These are phyloP conservation scores for Ehretia macrophylla DNA, from an alignment of 257 asterid species.

Conservation along the genomic window DNA sequence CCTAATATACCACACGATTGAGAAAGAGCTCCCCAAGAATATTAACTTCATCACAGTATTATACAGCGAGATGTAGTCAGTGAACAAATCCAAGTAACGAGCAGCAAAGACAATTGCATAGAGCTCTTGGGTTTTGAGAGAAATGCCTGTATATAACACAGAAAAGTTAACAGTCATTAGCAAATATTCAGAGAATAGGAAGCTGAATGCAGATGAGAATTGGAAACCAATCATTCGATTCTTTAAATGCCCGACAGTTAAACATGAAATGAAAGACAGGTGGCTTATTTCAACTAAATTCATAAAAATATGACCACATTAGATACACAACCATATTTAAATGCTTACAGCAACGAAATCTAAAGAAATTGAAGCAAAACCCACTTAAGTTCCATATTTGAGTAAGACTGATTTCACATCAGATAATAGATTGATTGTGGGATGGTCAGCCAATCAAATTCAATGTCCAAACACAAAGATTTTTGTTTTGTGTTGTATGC, in stretches of 20 bases:
- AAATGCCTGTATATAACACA: slow-evolving; percentile 48
- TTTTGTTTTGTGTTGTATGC: too few species aligned
- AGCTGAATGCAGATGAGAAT: not conserved
- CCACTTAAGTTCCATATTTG: too few species aligned
- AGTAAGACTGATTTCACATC: too few species aligned
- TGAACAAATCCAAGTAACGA: slow-evolving; percentile 83
- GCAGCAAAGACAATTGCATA: slow-evolving; percentile 78
- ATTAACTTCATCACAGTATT: slow-evolving; percentile 77
- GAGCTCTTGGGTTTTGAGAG: slow-evolving; percentile 87
- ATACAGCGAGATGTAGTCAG: slow-evolving; percentile 67
- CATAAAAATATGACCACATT: too few species aligned
- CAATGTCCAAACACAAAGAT: too few species aligned
- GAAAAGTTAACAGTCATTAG: not conserved
- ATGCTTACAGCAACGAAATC: too few species aligned
- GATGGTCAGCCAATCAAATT: too few species aligned
- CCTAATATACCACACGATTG: slow-evolving; percentile 84
- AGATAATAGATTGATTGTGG: too few species aligned
- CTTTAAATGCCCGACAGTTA: not conserved
- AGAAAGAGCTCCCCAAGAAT: slow-evolving; percentile 83
- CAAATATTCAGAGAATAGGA: not conserved
- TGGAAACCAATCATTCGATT: not conserved
- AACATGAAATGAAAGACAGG: too few species aligned
- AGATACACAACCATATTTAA: too few species aligned
- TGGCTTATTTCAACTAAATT: too few species aligned
- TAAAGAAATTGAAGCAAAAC: too few species aligned